Evolutionary conservation across 108 stramenopile genomes (phyloP).

Genomic region (Nitzschia palea): DNA sequence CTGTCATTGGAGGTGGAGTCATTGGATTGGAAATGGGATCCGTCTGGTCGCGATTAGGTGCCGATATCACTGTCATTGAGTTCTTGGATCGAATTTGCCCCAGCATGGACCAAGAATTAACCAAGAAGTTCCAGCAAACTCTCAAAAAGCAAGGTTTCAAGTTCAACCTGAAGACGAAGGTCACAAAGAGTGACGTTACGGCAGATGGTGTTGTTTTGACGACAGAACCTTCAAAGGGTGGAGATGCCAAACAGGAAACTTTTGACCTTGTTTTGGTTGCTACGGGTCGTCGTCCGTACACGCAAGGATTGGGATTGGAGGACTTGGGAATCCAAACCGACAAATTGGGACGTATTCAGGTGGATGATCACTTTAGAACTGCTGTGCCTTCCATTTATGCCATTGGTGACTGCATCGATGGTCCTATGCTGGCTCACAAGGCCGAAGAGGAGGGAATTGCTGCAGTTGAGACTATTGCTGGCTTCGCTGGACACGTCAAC

Average conservation of each 20-base stretch:
- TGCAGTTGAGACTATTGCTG: conserved; percentile 95
- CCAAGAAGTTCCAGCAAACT: conserved; percentile 93
- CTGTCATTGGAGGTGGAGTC: conserved; percentile 97
- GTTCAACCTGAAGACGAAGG: conserved; percentile 97
- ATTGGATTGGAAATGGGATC: conserved; percentile 99
- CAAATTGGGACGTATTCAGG: conserved; percentile 94
- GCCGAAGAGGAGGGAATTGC: conserved; percentile 99
- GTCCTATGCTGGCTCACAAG: conserved; percentile 99
- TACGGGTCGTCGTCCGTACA: conserved; percentile 99
- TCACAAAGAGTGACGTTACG: conserved; percentile 81
- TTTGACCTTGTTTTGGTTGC: conserved; percentile 97
- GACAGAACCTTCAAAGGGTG: conserved; percentile 89
- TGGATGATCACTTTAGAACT: conserved; percentile 96
- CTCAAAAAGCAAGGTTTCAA: conserved; percentile 99
- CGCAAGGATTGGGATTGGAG: conserved; percentile 94
- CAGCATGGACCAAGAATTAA: conserved; percentile 93
- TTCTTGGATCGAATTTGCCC: conserved; percentile 97
- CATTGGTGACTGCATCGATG: conserved; percentile 97
- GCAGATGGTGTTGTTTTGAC: conserved; percentile 88
- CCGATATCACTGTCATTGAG: conserved; percentile 98
- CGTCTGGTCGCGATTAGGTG: conserved; percentile 96
- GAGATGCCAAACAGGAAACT: conserved; percentile 68
- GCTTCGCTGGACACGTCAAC: conserved; percentile 98
- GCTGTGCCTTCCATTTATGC: conserved; percentile 93
- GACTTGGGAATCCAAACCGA: conserved; percentile 94